Base-by-base conservation (phyloP, 805 yeast species). In the Cyberlindnera sargentensis region DNA sequence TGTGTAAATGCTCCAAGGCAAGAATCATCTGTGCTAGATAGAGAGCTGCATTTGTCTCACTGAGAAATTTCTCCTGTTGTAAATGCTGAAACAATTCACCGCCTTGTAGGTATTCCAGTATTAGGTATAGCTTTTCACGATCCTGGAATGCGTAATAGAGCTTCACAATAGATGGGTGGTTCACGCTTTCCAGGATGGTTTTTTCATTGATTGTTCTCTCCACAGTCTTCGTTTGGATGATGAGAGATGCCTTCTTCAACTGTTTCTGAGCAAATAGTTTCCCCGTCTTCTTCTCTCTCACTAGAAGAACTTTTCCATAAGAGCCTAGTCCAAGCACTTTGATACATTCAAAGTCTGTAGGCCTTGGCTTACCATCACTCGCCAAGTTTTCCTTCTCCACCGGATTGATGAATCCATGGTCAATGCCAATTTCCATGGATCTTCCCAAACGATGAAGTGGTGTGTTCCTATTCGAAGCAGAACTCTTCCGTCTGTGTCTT, bases 81-180 rank as follows among this genome's bases (percentile, higher is more conserved):
- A 93, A 71, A 66, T 93, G 96, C 87, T 95, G 88, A 61, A 88
- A 88, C 32, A 88, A 62, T 60, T 88, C 96, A 25, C 96, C 96
- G 6, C 96, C 96, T 41, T 86, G 90, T 15, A 90, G 78, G 58
- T 84, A 88, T 59, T 88, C 95, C 38, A 88, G 62, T 29, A 86
- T 70, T 37, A 88, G 58, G 57, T 88, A 89, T 31, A 89, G 75
- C 57, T 84, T 85, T 42, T 79, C 75, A 43, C 74, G 66, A 56
- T 89, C 96, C 62, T 89, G 96, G 48, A 88, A 74, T 0, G 96
- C 90, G 55, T 84, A 88, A 57, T 75, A 86, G 25, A 88, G 67
- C 59, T 82, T 82, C 24, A 87, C 95, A 47, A 88, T 85, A 55
- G 82, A 84, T 1, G 89, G 88, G 61, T 87, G 95, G 31, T 85